phyloP scores from a whole-genome alignment of 305 asterid genomes.

The Striga hermonthica region DNA sequence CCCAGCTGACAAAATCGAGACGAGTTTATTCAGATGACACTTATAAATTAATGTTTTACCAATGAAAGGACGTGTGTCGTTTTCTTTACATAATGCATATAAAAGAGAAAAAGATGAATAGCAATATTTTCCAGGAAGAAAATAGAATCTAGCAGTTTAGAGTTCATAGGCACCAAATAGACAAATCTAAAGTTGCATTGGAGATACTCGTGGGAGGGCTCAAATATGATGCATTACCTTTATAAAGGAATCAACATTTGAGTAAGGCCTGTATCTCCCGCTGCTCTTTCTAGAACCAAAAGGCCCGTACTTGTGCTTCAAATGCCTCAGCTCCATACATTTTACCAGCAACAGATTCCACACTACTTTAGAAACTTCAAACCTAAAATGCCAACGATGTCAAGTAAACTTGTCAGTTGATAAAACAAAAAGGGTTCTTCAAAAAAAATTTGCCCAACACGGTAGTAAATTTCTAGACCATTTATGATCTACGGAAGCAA shows the following conservation, averaged over 20 bases:
- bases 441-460: background rate
- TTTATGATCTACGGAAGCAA: background rate
- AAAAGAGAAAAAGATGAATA: too few relatives aligned
- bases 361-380: slow-evolving; percentile 63
- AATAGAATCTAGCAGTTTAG: too few relatives aligned
- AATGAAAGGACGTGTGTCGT: too few relatives aligned
- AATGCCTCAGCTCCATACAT: slow-evolving; percentile 63
- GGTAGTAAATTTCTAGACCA: background rate
- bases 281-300: slow-evolving; percentile 63
- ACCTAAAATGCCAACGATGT: slow-evolving; percentile 42
- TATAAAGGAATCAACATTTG: slow-evolving; percentile 83
- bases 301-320: slow-evolving; percentile 54
- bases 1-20: background rate
- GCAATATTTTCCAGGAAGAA: too few relatives aligned
- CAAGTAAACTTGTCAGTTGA: slow-evolving; percentile 16
- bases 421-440: slow-evolving; percentile 5
- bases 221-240: slow-evolving; percentile 47
- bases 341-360: slow-evolving; percentile 71
- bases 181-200: background rate
- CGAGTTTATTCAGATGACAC: background rate
- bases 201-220: background rate
- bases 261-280: slow-evolving; percentile 86
- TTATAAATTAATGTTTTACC: too few relatives aligned
- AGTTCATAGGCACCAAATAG: too few relatives aligned
- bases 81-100: too few relatives aligned